Conservation (phyloP, 2,329 filamentous ascomycete genomes). For the Conoideocrella luteorostrata region DNA sequence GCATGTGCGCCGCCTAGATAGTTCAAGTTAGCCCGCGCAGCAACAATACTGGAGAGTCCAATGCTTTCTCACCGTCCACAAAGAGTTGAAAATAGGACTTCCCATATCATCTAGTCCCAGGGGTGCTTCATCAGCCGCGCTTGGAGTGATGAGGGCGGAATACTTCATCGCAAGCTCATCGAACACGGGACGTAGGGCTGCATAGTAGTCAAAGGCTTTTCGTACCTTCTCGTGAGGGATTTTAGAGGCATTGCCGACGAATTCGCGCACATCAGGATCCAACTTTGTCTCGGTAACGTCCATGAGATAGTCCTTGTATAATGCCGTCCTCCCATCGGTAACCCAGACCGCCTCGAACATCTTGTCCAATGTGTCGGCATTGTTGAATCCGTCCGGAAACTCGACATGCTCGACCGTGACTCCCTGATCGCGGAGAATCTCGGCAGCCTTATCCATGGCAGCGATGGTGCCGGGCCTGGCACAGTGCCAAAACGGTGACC, state of each 20-base stretch:
- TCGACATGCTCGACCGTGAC: conserved; percentile 15
- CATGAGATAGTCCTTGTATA: not conserved
- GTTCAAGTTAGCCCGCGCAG: not conserved
- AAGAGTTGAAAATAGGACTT: conserved; percentile 39
- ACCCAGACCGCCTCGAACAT: not conserved
- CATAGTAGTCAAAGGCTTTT: not conserved
- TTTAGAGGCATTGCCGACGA: not conserved
- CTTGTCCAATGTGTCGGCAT: not conserved
- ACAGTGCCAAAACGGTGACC: conserved; percentile 42
- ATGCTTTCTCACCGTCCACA: conserved; percentile 43
- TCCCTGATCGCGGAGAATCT: conserved; percentile 33
- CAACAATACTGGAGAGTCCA: not conserved
- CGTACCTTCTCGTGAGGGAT: not conserved
- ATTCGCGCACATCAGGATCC: not conserved
- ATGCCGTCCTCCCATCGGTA: not conserved
- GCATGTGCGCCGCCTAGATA: not conserved
- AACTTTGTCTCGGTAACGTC: not conserved
- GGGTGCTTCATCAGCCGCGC: conserved; percentile 50
- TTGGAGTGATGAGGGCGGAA: conserved; percentile 49
- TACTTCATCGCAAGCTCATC: conserved; percentile 43
- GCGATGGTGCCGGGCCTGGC: conserved; percentile 31
- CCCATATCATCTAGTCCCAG: conserved; percentile 44
- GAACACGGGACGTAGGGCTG: conserved; percentile 30
- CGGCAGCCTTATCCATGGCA: conserved; percentile 29
- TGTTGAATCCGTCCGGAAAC: not conserved